Conservation (phyloP, 2,329 filamentous ascomycete species). For the Sporothrix brasiliensis region DNA sequence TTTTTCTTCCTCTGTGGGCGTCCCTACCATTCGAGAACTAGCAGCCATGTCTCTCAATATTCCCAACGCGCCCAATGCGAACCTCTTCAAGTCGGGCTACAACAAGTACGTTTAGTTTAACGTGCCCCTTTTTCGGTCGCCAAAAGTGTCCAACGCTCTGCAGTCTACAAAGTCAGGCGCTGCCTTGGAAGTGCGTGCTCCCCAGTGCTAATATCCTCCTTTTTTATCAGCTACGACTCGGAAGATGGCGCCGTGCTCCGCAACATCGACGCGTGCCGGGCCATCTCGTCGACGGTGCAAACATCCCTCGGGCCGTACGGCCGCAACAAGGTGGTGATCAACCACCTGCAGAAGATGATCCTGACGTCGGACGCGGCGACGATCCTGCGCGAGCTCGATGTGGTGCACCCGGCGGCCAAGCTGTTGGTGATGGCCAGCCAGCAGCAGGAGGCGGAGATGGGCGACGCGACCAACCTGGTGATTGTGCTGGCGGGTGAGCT, state of each 20-base stretch:
- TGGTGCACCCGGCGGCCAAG: constrained; percentile 97
- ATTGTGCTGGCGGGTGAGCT: constrained; percentile 95
- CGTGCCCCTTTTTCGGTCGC: constrained; percentile 37
- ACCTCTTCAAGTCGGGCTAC: constrained; percentile 95
- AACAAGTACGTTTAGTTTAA: constrained; percentile 69
- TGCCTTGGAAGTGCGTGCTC: not conserved
- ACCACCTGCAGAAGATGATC: constrained; percentile 99
- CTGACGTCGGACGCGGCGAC: constrained; percentile 97
- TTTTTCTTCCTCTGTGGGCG: not conserved
- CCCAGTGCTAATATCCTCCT: too few relatives aligned
- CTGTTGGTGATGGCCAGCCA: constrained; percentile 97
- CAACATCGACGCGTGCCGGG: constrained; percentile 97
- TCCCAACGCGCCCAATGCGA: constrained; percentile 87
- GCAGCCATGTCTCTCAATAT: constrained; percentile 88
- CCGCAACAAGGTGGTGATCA: constrained; percentile 99
- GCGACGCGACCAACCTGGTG: constrained; percentile 95
- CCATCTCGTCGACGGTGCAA: constrained; percentile 93
- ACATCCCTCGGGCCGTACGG: constrained; percentile 96
- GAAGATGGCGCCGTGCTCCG: constrained; percentile 98
- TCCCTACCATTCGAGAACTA: constrained; percentile 11
- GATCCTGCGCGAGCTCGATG: constrained; percentile 94
- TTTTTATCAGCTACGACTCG: constrained; percentile 77
- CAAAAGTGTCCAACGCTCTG: not conserved
- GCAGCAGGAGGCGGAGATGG: constrained; percentile 99
- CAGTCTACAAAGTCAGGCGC: not conserved